Evolutionary conservation across 225 moss, liverwort and hornwort genomes (phyloP), one percentile per base, ranked within the genome.

Genomic region (Takakia lepidozioides): DNA sequence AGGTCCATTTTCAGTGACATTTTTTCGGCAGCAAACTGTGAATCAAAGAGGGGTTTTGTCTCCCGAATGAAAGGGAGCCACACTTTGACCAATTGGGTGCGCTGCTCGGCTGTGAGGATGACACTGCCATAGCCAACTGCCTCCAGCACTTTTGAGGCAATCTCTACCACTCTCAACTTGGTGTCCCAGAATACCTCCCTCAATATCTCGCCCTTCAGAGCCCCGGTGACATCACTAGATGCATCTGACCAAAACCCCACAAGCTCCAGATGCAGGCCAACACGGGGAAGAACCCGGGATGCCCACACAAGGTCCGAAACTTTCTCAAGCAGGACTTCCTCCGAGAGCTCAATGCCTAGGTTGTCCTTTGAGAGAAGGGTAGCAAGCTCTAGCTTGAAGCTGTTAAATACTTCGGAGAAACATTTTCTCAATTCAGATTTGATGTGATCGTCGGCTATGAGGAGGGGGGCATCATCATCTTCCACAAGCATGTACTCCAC

Each of bases 401-500:
- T 71, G 15, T 68, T 50, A 17, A 90, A 86, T 11, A 90, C 61
- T 26, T 74, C 66, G 18, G 56, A 49, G 47, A 85, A 86, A 60
- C 68, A 71, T 30, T 49, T 63, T 38, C 55, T 74, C 29, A 90
- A 48, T 51, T 80, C 80, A 0, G 56, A 35, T 37, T 72, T 83
- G 21, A 90, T 53, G 20, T 53, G 51, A 8, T 72, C 68, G 48
- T 90, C 89, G 2, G 86, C 80, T 41, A 72, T 74, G 19, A 90
- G 67, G 47, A 90, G 57, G 7, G 86, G 89, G 19, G 89, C 89
- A 40, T 86, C 89, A 16, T 90, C 89, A 24, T 90, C 89, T 48
- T 90, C 89, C 32, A 82, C 78, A 0, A 90, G 72, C 89, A 90
- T 90, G 10, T 86, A 90, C 56, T 90, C 89, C 32, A 90, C 89